phyloP scores from a whole-genome alignment of 768 basidiomycete genomes.

The Collybia sordida region DNA sequence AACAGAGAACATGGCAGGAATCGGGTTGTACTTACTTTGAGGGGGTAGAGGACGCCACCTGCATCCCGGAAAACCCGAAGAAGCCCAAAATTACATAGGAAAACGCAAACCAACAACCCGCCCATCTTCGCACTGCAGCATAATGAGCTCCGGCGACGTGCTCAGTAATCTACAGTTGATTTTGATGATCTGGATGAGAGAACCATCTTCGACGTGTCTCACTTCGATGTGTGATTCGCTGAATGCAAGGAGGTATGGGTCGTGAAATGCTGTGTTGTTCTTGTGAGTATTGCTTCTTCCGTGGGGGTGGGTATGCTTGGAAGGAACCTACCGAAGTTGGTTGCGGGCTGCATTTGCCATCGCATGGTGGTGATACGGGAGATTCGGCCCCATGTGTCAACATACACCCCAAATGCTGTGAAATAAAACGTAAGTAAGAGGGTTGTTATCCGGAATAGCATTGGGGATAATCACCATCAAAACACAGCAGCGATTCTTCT shows the following conservation, averaged over 20 bases:
- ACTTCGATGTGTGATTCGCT: conserved; percentile 77
- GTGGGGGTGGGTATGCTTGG: neutral
- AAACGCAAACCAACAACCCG: conserved; percentile 14
- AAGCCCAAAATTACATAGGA: too few species aligned
- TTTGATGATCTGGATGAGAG: conserved; percentile 69
- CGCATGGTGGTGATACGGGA: neutral
- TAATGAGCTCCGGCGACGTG: conserved; percentile 7
- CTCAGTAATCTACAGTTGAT: conserved; percentile 29
- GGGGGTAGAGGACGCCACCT: too few species aligned
- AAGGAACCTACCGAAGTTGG: conserved; percentile 6
- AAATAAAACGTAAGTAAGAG: neutral
- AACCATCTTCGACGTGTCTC: conserved; percentile 67
- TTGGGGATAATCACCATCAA: conserved; percentile 54
- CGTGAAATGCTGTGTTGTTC: conserved; percentile 56
- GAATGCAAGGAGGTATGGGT: conserved; percentile 79
- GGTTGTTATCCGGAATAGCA: neutral
- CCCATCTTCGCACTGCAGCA: conserved; percentile 11
- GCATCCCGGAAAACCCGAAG: too few species aligned
- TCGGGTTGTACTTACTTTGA: too few species aligned
- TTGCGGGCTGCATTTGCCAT: conserved; percentile 8
- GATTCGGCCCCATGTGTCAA: conserved; percentile 9
- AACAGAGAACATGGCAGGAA: too few species aligned
- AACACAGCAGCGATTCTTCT: conserved; percentile 75
- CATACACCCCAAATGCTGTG: conserved; percentile 6
- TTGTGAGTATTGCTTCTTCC: neutral